Base-by-base conservation (phyloP, 805 yeast species). In the Citeromyces matritensis region DNA sequence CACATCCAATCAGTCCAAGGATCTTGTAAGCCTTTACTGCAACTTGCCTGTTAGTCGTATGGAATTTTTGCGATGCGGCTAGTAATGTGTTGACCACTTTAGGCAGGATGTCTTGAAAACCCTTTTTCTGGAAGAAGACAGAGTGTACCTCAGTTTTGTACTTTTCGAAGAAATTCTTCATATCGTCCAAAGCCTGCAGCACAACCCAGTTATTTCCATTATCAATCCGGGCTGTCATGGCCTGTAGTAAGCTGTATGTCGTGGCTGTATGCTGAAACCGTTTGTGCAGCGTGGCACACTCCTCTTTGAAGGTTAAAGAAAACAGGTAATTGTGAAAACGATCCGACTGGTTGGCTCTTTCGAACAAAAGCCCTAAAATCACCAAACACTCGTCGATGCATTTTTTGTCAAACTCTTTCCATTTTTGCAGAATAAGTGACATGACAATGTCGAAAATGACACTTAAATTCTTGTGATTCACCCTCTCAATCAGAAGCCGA, bases 401-500 rank as follows among this genome's bases (percentile, higher is more conserved):
- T 21, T 61, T 60, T 4, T 44, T 43, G 26, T 64, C 60, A 36
- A 85, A 72, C 0, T 39, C 35, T 2, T 47, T 44, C 71, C 85
- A 84, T 34, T 67, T 67, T 46, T 82, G 91, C 26, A 80, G 59
- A 15, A 84, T 61, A 25, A 80, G 63, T 2, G 95, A 76, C 9
- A 84, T 60, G 1, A 85, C 62, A 25, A 82, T 67, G 47, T 84
- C 93, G 26, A 82, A 62, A 23, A 86, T 60, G 2, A 82, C 72
- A 0, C 68, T 65, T 25, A 82, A 55, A 36, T 75, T 73, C 3
- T 64, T 58, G 19, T 67, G 63, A 9, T 60, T 68, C 11, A 88
- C 50, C n/a, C 58, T 60, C 11, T 61, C 55, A 2, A 82, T 66
- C 32, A 88, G 55, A 2, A 62, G 58, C 32, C 63, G 60, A 78